Base-by-base conservation (phyloP, 2,329 filamentous ascomycete species). In the Furcasterigmium sp. region DNA sequence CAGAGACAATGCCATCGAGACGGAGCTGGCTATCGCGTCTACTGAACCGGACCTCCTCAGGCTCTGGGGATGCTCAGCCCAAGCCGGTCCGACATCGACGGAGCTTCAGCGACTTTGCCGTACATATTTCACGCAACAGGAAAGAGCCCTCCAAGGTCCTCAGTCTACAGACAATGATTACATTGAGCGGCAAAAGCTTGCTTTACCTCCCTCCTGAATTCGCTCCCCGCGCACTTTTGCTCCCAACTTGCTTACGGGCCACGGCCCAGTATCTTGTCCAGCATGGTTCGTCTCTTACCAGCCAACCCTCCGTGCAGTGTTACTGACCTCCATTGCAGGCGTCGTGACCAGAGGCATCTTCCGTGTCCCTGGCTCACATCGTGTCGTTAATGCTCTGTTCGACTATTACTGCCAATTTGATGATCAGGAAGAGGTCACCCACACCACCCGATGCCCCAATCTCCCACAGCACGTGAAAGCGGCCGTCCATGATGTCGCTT, bases 161-260 rank as follows among this genome's bases (percentile, higher is more conserved):
- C 48, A 71, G 74, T 41, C 60, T 85, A 1, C 69, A 75, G 43
- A 71, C 74, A n/a, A 70, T 86, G 51, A 72, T 84, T 15, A 72
- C 79, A 10, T 59, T 85, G 23, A 81, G 79, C 50, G 82, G 82
- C 29, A 78, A 78, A 56, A 82, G 78, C 55, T 61, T 76, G 23
- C 62, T 86, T 38, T 77, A 80, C 51, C 63, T 86, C 8, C 80
- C 81, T 1, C 51, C 66, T 3, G 78, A 81, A 42, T 78, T 82
- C 51, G 67, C 79, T 4, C 72, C 78, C 1, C 69, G 73, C 15
- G 72, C 73, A 19, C 61, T 86, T 20, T 62, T 76, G 15, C 61
- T 86, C 23, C 82, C 82, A 8, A 84, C 82, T 4, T 84, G 82
- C 50, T 69, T 86, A 39, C 78, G 82, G 36, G 82, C 82, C 9